phyloP scores from a whole-genome alignment of 2,329 filamentous ascomycete genomes.

The Fusarium zealandicum region DNA sequence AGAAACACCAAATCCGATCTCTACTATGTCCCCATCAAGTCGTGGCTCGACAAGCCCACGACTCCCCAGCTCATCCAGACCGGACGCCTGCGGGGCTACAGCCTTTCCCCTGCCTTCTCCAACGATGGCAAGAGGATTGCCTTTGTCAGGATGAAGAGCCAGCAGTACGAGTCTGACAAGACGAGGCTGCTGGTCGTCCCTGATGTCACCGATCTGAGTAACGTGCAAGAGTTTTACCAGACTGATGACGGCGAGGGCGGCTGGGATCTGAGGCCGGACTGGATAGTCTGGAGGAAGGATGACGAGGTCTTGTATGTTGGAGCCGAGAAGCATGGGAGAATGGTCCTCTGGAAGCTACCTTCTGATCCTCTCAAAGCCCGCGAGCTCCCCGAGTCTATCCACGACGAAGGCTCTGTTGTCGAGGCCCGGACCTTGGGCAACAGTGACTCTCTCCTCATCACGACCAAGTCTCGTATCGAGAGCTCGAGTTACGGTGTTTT shows the following conservation, averaged over 20 bases:
- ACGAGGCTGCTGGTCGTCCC: conserved; percentile 70
- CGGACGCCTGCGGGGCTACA: conserved; percentile 68
- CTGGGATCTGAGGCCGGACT: conserved; percentile 67
- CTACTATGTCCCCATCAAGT: conserved; percentile 72
- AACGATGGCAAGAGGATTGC: conserved; percentile 73
- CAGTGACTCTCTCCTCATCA: conserved; percentile 64
- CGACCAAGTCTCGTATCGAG: conserved; percentile 73
- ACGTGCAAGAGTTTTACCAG: conserved; percentile 68
- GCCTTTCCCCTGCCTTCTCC: conserved; percentile 74
- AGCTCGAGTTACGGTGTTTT: conserved; percentile 73
- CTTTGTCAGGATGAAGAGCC: conserved; percentile 79
- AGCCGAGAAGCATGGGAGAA: conserved; percentile 73
- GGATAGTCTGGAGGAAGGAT: conserved; percentile 63
- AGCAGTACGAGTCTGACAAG: conserved; percentile 80
- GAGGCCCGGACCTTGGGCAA: conserved; percentile 61
- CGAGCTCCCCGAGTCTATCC: conserved; percentile 58
- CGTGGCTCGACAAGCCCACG: conserved; percentile 64
- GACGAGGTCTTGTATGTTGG: conserved; percentile 73
- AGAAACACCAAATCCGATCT: conserved; percentile 83
- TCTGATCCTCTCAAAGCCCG: conserved; percentile 59
- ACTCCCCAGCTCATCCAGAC: conserved; percentile 61
- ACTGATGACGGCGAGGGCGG: conserved; percentile 68
- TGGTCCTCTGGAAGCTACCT: conserved; percentile 68
- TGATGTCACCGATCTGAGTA: conserved; percentile 63
- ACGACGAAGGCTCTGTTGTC: conserved; percentile 60